phyloP scores from a whole-genome alignment of 768 basidiomycete genomes.

The Podaxis carcinomalis region DNA sequence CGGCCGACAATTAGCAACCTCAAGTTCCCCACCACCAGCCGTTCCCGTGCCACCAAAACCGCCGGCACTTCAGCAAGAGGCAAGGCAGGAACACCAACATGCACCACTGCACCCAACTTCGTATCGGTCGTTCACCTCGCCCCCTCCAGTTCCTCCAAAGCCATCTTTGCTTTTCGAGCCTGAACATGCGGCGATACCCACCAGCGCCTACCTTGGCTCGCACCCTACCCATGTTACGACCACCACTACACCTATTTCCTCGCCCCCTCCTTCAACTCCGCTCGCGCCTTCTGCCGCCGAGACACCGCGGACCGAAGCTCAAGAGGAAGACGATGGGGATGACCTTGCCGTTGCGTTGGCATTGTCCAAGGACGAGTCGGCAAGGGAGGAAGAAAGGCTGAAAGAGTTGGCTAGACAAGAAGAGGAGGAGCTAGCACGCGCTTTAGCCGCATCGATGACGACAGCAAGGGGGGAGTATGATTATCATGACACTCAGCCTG shows the following conservation, averaged over 20 bases:
- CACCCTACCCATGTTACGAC: slow-evolving; percentile 9
- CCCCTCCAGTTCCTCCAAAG: slow-evolving; percentile 16
- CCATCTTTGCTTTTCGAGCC: slow-evolving; percentile 8
- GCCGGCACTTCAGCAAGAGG: slow-evolving; percentile 6
- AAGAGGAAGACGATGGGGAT: slow-evolving; percentile 28
- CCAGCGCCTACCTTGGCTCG: slow-evolving; percentile 10
- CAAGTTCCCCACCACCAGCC: slow-evolving; percentile 15
- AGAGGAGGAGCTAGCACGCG: slow-evolving; percentile 63
- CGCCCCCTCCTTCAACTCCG: slow-evolving; percentile 15
- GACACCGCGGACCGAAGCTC: slow-evolving; percentile 3
- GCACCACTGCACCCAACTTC: slow-evolving; percentile 2
- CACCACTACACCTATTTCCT: slow-evolving; percentile 4
- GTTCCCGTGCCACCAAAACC: slow-evolving; percentile 7
- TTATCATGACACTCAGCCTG: background rate
- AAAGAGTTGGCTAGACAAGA: slow-evolving; percentile 41
- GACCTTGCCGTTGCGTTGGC: slow-evolving; percentile 44
- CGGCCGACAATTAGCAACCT: slow-evolving; percentile 18
- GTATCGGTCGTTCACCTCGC: slow-evolving; percentile 13
- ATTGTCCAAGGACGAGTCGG: slow-evolving; percentile 44
- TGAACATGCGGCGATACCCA: slow-evolving; percentile 5
- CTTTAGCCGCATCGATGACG: slow-evolving; percentile 40
- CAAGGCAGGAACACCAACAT: background rate
- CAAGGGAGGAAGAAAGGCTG: slow-evolving; percentile 25
- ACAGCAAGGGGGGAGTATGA: background rate
- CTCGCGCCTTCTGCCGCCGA: background rate